A percentile compares a stretch with the other conserved stretches of the same genome.
These are phyloP conservation scores for Calocybe gangraenosa DNA, from an alignment of 768 basidiomycete genomes.

Conservation along the genomic window DNA sequence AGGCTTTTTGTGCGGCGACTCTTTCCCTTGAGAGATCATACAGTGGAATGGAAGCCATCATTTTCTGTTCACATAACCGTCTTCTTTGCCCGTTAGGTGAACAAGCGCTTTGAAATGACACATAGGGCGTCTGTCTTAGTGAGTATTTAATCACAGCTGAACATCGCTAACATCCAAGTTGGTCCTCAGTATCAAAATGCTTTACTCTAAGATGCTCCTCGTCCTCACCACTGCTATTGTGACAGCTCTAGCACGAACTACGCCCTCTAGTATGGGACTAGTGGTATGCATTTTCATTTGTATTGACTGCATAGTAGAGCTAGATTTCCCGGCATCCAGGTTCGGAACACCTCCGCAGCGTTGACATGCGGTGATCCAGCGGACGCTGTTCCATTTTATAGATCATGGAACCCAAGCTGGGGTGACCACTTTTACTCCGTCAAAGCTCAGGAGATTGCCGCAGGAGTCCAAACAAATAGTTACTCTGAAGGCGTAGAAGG, in stretches of 20 bases:
- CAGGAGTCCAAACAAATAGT: slow-evolving; percentile 10
- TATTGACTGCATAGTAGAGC: neutral
- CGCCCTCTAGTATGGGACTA: neutral
- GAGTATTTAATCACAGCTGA: too few relatives aligned
- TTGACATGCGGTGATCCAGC: slow-evolving; percentile 11
- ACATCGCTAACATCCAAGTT: too few relatives aligned
- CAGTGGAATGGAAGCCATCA: too few relatives aligned
- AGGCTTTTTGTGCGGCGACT: too few relatives aligned
- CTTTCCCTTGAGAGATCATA: too few relatives aligned
- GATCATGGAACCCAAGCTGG: neutral
- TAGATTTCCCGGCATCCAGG: neutral
- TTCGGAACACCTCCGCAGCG: neutral
- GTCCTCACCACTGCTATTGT: neutral
- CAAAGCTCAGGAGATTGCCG: slow-evolving; percentile 8
- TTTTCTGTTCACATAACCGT: too few relatives aligned
- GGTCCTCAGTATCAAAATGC: neutral
- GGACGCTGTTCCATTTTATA: slow-evolving; percentile 6
- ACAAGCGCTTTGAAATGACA: too few relatives aligned
- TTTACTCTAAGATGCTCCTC: neutral
- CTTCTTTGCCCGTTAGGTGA: too few relatives aligned
- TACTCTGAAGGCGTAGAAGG: slow-evolving; percentile 14
- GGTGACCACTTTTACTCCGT: slow-evolving; percentile 15
- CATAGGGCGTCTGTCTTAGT: too few relatives aligned
- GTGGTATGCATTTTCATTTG: neutral
- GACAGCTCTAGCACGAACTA: neutral